Evolutionary conservation across 139 green algal species (phyloP).

Genomic region (Micromonas pusilla): DNA sequence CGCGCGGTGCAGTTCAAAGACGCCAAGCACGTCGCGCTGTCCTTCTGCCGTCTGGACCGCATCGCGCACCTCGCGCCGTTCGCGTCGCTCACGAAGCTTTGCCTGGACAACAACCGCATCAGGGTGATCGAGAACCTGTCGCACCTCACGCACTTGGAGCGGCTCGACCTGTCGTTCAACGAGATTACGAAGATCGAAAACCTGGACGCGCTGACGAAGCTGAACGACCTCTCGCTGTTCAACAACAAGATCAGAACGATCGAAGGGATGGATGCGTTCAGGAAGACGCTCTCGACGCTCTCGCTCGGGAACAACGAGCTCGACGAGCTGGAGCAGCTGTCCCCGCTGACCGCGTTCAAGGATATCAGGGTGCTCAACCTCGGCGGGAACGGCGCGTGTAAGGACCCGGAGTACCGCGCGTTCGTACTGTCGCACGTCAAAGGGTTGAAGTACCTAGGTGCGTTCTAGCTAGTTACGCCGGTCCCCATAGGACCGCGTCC

Average conservation of each 20-base stretch:
- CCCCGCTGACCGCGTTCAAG: constrained; percentile 68
- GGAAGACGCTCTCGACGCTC: constrained; percentile 53
- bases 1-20: constrained; percentile 49
- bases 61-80: constrained; percentile 66
- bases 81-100: constrained; percentile 62
- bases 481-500: too few relatives aligned
- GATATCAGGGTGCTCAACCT: constrained; percentile 70
- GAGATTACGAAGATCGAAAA: constrained; percentile 67
- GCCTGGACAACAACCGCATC: constrained; percentile 81
- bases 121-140: constrained; percentile 63
- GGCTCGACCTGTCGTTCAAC: constrained; percentile 81
- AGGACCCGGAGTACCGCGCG: constrained; percentile 63
- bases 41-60: constrained; percentile 48
- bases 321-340: constrained; percentile 53
- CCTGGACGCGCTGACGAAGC: constrained; percentile 60
- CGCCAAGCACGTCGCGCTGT: constrained; percentile 57
- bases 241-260: constrained; percentile 60
- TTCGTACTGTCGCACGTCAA: too few relatives aligned
- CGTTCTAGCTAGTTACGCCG: too few relatives aligned
- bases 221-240: constrained; percentile 74
- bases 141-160: constrained; percentile 50
- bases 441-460: too few relatives aligned
- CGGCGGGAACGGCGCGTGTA: constrained; percentile 65
- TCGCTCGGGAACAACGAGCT: constrained; percentile 71
- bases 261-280: constrained; percentile 56